Conservation (phyloP, 768 basidiomycete species). For the Collybia sp. region DNA sequence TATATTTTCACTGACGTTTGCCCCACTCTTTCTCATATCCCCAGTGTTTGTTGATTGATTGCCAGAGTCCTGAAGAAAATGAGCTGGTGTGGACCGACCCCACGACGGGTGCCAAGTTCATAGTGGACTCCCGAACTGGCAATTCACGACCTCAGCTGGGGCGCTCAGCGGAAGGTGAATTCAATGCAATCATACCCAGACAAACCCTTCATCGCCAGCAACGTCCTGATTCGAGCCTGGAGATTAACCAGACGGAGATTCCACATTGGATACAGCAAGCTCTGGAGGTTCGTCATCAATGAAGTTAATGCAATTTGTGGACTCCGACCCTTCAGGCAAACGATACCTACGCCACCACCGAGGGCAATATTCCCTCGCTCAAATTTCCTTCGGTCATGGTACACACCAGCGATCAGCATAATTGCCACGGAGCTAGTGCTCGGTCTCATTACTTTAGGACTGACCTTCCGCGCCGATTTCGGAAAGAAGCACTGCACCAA, state of each 20-base stretch:
- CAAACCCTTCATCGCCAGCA: too few relatives aligned
- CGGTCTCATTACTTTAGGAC: conserved; percentile 3
- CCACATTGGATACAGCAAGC: conserved; percentile 67
- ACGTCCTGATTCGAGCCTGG: too few relatives aligned
- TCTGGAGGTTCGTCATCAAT: conserved; percentile 33
- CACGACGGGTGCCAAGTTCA: conserved; percentile 49
- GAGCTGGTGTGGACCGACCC: conserved; percentile 60
- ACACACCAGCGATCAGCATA: conserved; percentile 3
- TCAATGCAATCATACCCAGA: too few relatives aligned
- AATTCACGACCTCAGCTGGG: conserved; percentile 46
- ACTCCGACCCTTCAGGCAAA: conserved; percentile 39
- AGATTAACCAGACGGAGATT: conserved; percentile 9
- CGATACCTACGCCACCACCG: conserved; percentile 43
- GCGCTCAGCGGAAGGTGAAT: not conserved
- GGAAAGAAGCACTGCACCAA: conserved; percentile 45
- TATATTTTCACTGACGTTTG: conserved; percentile 3
- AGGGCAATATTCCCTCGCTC: conserved; percentile 41
- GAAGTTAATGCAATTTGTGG: not conserved
- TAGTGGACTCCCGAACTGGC: conserved; percentile 66
- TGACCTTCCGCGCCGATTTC: conserved; percentile 33
- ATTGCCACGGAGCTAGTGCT: conserved; percentile 4
- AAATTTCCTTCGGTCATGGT: conserved; percentile 11
- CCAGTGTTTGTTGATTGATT: not conserved
- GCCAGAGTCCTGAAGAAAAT: conserved; percentile 16
- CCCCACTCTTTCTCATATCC: not conserved